Evolutionary conservation across 2,329 filamentous ascomycete genomes (phyloP).

Genomic region (Aspergillus tubingensis): DNA sequence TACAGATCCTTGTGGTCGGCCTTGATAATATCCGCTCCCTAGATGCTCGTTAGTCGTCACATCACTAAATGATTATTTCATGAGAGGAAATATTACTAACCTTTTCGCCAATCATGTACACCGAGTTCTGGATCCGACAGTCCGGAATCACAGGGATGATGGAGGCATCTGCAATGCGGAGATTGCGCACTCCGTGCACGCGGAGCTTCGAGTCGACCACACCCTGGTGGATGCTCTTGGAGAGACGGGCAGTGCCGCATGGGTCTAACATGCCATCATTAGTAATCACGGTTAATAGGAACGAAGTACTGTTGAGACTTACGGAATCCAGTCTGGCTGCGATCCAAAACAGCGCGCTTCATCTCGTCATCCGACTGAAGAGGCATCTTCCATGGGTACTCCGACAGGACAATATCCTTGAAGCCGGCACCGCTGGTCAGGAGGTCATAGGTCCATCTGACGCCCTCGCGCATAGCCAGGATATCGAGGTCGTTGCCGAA

Average conservation of each 20-base stretch:
- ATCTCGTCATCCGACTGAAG: conserved; percentile 58
- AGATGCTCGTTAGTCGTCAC: conserved; percentile 3
- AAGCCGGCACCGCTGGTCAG: conserved; percentile 59
- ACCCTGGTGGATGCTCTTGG: conserved; percentile 54
- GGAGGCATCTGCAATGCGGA: conserved; percentile 59
- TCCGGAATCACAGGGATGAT: conserved; percentile 58
- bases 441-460: conserved; percentile 58
- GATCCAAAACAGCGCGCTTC: conserved; percentile 58
- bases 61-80: neutral
- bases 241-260: conserved; percentile 58
- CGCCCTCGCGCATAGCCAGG: conserved; percentile 60
- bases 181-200: conserved; percentile 56
- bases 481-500: conserved; percentile 55
- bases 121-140: conserved; percentile 61
- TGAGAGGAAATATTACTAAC: conserved; percentile 10
- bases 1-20: conserved; percentile 28
- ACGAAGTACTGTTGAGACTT: neutral
- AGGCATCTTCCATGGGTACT: conserved; percentile 65
- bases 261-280: conserved; percentile 41
- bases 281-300: neutral
- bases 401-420: conserved; percentile 42
- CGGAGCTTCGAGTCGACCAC: conserved; percentile 55
- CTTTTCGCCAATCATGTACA: conserved; percentile 63
- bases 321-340: conserved; percentile 55
- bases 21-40: conserved; percentile 35